Evolutionary conservation across 2,329 filamentous ascomycete genomes (phyloP), one percentile per base, ranked within the genome.

Genomic region (Trichoderma koningii): DNA sequence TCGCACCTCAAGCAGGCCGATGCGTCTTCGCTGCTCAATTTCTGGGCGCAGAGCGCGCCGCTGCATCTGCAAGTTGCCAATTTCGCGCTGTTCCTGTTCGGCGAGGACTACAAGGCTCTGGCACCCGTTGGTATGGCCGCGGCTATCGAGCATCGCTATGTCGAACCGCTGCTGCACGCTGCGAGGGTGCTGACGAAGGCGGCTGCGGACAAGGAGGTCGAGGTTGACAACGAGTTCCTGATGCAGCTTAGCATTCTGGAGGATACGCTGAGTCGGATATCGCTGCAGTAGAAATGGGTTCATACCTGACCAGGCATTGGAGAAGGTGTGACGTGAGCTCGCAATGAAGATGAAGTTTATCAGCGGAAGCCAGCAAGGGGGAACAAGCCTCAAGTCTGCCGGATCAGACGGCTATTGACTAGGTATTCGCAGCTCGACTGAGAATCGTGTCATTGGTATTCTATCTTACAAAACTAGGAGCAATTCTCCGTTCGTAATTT

Each of bases 21-120:
- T 23, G 68, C 74, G 2, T 75, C 77, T 5, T 78, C 79, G 1
- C 68, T 87, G 41, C 71, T 80, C 44, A 81, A 87, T 26, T 85
- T 84, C 69, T 83, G 84, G 79, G 72, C 73, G 14, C 78, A 83
- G 67, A 83, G 83, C 55, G 79, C 80, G 56, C 77, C 82, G 2
- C 85, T 88, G 66, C 77, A 88, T 61, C 76, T 88, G 67, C 85
- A 88, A 69, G 83, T 83, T 0, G 82, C 83, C 65, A 89, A 88
- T 69, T 87, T 89, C 72, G 81, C 83, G 7, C 80, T 85, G 60
- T 85, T 88, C 68, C 74, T 88, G 21, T 82, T 84, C 70, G 76
- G 80, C 7, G 73, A 76, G 42, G 76, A 74, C 21, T 82, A 80
- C 72, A 76, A 74, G 63, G 75, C 81, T 51, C 72, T 87, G 6